A percentile compares a stretch with the other conserved stretches of the same genome.
Conservation (phyloP, 2,329 filamentous ascomycete species). For the Ascosphaera apis region DNA sequence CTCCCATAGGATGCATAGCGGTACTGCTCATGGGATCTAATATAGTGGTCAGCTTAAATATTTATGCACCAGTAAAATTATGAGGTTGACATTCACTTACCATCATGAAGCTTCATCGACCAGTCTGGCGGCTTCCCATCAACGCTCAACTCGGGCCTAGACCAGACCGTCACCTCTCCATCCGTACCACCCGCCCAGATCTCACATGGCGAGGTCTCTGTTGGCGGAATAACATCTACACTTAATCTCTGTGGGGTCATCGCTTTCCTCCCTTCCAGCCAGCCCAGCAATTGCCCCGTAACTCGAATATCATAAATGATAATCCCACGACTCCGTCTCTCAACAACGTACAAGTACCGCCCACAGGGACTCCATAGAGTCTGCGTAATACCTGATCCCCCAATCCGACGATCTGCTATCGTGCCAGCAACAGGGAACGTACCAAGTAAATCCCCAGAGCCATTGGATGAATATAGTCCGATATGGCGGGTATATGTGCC, state of each 20-base stretch:
- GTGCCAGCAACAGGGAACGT: constrained; percentile 26
- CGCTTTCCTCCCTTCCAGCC: constrained; percentile 23
- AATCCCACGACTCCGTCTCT: constrained; percentile 31
- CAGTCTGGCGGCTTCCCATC: constrained; percentile 21
- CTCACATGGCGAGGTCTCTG: constrained; percentile 21
- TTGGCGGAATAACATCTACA: constrained; percentile 22
- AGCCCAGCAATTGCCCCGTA: constrained; percentile 27
- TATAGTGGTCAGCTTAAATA: constrained; percentile 5
- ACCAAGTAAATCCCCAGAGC: constrained; percentile 26
- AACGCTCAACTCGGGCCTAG: constrained; percentile 18
- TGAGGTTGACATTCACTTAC: constrained; percentile 10
- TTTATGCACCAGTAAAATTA: neutral
- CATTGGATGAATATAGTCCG: constrained; percentile 29
- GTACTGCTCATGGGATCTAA: constrained; percentile 24
- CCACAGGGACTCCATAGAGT: constrained; percentile 35
- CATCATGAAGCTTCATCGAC: constrained; percentile 23
- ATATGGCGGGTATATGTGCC: constrained; percentile 34
- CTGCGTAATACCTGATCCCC: constrained; percentile 31
- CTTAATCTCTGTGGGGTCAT: constrained; percentile 32
- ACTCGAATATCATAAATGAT: constrained; percentile 36
- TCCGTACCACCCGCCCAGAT: constrained; percentile 37
- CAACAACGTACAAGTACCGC: constrained; percentile 33
- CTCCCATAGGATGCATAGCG: constrained; percentile 23
- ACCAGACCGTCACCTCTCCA: constrained; percentile 30
- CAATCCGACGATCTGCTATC: constrained; percentile 15